Evolutionary conservation across 805 yeast genomes (phyloP), one percentile per base, ranked within the genome.

Genomic region (Candida endomychidarum): DNA sequence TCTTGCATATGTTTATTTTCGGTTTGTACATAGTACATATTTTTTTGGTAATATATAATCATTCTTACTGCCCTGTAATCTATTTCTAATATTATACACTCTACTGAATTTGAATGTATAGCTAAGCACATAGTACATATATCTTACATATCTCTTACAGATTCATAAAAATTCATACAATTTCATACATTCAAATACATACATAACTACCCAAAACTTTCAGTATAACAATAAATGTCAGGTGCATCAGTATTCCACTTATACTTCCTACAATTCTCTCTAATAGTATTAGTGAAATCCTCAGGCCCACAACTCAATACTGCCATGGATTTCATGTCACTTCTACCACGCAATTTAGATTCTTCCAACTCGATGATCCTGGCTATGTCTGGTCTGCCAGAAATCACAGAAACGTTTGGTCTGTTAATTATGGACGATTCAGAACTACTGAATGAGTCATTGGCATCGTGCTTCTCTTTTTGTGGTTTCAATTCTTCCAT

Each of bases 161-260:
- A n/a, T n/a, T n/a, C n/a, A n/a, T n/a, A n/a, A n/a, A n/a, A n/a
- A n/a, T n/a, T n/a, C n/a, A 20, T 20, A 20, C 22, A 20, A 20
- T 8, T 29, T 5, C 5, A 8, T 20, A 12, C 14, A 19, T 19
- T 15, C n/a, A 25, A 5, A 20, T 19, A 36, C 16, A 23, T 20
- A 18, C 10, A 18, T 16, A 3, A 21, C 27, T 28, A 42, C 9
- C 22, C 48, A 40, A 53, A 62, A 10, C 63, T 48, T 41, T 72
- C 76, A 9, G 61, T 59, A 46, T 67, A 67, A 43, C 67, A 61
- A 48, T 71, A 70, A 30, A 72, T 56, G 42, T 70, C 70, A 0
- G 74, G 74, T 1, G 67, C 56, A 29, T 57, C 45, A 16, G 40
- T 39, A 8, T 38, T 25, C 53, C 57, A 53, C 14, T 65, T 51